Conservation (phyloP, 345 rosid species). For the Acer negundo region DNA sequence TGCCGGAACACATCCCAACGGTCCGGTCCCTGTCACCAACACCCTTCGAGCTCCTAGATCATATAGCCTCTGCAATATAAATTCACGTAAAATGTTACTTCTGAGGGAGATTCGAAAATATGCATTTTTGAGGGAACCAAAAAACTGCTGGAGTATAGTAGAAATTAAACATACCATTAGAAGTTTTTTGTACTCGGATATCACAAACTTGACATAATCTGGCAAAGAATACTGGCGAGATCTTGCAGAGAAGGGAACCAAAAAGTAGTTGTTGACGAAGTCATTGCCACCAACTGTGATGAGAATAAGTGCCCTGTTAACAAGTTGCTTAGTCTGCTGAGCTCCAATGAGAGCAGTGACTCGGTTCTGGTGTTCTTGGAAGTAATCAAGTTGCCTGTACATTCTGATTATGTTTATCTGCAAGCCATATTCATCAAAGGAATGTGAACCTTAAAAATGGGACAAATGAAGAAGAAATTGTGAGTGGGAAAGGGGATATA, state of each 20-base stretch:
- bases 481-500: no score
- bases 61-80: slow-evolving; percentile 45
- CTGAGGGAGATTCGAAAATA: no score
- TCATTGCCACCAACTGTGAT: slow-evolving; percentile 87
- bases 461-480: background rate
- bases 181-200: slow-evolving; percentile 59
- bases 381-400: slow-evolving; percentile 56
- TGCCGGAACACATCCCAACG: slow-evolving; percentile 79
- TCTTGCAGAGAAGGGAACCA: slow-evolving; percentile 61
- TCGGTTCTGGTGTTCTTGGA: slow-evolving; percentile 65
- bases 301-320: slow-evolving; percentile 60
- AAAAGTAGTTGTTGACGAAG: slow-evolving; percentile 82
- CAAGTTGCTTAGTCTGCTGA: slow-evolving; percentile 44
- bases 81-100: background rate
- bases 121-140: no score
- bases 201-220: slow-evolving; percentile 42
- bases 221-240: slow-evolving; percentile 65
- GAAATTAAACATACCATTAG: slow-evolving; percentile 32
- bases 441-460: background rate
- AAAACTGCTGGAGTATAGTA: background rate
- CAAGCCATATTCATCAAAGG: background rate
- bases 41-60: slow-evolving; percentile 79
- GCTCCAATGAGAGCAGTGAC: slow-evolving; percentile 57
- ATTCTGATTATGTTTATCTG: slow-evolving; percentile 80
- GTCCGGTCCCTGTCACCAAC: slow-evolving; percentile 86